Evolutionary conservation across 1,139 yeast species (phyloP).

Genomic region (Kazachstania sp.): DNA sequence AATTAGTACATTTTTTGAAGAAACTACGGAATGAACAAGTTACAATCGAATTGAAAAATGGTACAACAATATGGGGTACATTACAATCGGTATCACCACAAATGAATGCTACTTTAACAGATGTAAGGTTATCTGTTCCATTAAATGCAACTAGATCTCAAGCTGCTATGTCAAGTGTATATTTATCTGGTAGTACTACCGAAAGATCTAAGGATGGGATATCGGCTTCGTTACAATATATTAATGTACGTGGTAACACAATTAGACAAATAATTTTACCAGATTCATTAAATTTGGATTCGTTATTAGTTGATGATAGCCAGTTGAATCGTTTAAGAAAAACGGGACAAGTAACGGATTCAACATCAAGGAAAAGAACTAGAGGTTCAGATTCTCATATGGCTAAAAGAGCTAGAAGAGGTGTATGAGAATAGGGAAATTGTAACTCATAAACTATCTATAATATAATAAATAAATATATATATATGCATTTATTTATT

Average conservation of each 20-base stretch:
- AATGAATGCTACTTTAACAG: constrained; percentile 83
- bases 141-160: constrained; percentile 10
- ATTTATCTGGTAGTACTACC: constrained; percentile 12
- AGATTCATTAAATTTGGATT: constrained; percentile 77
- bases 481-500: not conserved
- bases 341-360: constrained; percentile 22
- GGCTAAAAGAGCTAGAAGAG: constrained; percentile 32
- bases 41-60: constrained; percentile 88
- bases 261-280: constrained; percentile 81
- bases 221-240: constrained; percentile 61
- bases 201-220: constrained; percentile 38
- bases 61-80: constrained; percentile 63
- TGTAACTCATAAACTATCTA: too few relatives aligned
- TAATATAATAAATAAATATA: too few relatives aligned
- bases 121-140: constrained; percentile 44
- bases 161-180: constrained; percentile 24
- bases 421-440: constrained; percentile 13
- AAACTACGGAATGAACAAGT: constrained; percentile 81
- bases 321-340: constrained; percentile 24
- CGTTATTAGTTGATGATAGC: constrained; percentile 52
- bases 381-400: constrained; percentile 20
- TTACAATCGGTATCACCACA: constrained; percentile 79
- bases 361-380: constrained; percentile 27
- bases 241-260: constrained; percentile 85
- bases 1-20: constrained; percentile 70